Base-by-base conservation (phyloP, 1,139 yeast genomes). In the Kodamaea ohmeri region DNA sequence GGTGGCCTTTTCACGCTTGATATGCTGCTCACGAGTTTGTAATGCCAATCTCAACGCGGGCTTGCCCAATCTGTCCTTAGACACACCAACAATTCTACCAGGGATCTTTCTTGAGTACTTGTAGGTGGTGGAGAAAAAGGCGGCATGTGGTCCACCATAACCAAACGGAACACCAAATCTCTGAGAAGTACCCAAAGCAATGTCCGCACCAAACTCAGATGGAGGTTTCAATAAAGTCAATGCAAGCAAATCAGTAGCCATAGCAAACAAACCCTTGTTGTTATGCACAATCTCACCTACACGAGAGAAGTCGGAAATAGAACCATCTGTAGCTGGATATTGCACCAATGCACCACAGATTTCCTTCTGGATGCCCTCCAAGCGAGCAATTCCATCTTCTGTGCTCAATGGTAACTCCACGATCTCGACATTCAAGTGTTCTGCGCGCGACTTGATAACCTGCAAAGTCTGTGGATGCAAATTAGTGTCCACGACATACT, bases 101-200 rank as follows among this genome's bases (percentile, higher is more conserved):
- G 98, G 98, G 61, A 92, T 88, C 62, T 90, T 90, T 61, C 98
- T 80, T 57, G 88, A 86, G 55, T 85, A 76, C 45, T 79, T 75
- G 45, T 80, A 76, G 18, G 80, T 73, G 35, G 94, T 95, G 12
- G 97, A 88, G 55, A 92, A 90, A 67, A 88, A 92, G 0, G 96
- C 98, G 37, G 98, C 98, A 60, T 92, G 98, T 4, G 98, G 98
- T 24, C 98, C 98, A 56, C 98, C 98, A 56, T 82, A 92, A 11
- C 97, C 98, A 66, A 90, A 78, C 41, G 98, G 97, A 33, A 92
- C 97, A 55, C 98, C 98, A 52, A 92, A 88, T 62, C 98, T 76
- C 71, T 92, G 98, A 4, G 97, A 78, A 14, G 89, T 81, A 40
- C 98, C 98, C 41, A 92, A 71, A 2, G 86, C 96, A 42, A 92